Evolutionary conservation across 345 rosid species (phyloP).

Genomic region (Arabidopsis suecica): DNA sequence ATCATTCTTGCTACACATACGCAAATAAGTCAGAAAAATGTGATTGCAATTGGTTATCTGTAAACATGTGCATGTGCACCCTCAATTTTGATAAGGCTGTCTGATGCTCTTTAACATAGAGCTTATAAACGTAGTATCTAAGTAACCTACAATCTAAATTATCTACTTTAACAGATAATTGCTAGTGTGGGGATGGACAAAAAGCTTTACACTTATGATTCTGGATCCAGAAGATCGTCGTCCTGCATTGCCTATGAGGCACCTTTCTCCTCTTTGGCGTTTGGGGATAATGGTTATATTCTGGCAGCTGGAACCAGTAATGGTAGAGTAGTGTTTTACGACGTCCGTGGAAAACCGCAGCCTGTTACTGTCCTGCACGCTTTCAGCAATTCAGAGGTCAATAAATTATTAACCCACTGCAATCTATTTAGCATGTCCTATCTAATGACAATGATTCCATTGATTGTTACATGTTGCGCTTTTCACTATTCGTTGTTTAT

Average conservation of each 20-base stretch:
- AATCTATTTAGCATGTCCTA: constrained; percentile 3
- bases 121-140: constrained; percentile 4
- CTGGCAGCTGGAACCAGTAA: constrained; percentile 94
- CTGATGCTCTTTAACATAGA: constrained; percentile 25
- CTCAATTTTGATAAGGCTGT: constrained; percentile 19
- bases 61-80: constrained; percentile 12
- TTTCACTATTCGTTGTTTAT: constrained; percentile 8
- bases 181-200: constrained; percentile 97
- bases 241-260: constrained; percentile 81
- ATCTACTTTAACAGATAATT: constrained; percentile 63
- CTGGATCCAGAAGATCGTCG: constrained; percentile 81
- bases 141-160: constrained; percentile 24
- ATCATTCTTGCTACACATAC: constrained; percentile 23
- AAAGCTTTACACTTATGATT: constrained; percentile 87
- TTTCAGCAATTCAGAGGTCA: constrained; percentile 86
- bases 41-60: neutral
- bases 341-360: constrained; percentile 90
- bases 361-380: constrained; percentile 94
- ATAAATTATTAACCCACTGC: constrained; percentile 30
- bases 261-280: constrained; percentile 97
- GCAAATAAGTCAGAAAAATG: constrained; percentile 26
- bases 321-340: constrained; percentile 92
- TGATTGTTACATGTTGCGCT: constrained; percentile 15
- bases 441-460: constrained; percentile 3
- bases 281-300: constrained; percentile 89